These are phyloP conservation scores for Azolla pinnata DNA, from an alignment of 75 land plant genomes.

Conservation along the genomic window DNA sequence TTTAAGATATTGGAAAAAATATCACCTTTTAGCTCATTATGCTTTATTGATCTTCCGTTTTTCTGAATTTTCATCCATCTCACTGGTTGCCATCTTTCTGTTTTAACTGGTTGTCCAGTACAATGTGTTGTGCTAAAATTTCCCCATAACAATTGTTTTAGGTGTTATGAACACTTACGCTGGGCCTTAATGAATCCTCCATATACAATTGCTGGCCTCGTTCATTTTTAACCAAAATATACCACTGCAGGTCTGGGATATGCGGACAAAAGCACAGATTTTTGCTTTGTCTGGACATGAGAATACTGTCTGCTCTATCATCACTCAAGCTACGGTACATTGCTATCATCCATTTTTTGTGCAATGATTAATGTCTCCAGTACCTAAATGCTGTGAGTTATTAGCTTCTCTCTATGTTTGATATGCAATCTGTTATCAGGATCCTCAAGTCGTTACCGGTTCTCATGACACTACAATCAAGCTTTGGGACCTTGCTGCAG, in stretches of 20 bases:
- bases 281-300: slow-evolving; percentile 94
- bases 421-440: slow-evolving; percentile 37
- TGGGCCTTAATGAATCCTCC: too few species aligned
- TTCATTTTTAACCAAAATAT: too few species aligned
- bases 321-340: slow-evolving; percentile 83
- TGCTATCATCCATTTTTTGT: neutral
- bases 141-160: too few species aligned
- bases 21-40: too few species aligned
- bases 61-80: too few species aligned
- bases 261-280: slow-evolving; percentile 87
- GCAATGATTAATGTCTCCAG: neutral
- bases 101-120: too few species aligned
- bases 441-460: slow-evolving; percentile 99
- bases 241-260: slow-evolving; percentile 99
- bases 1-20: too few species aligned
- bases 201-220: too few species aligned
- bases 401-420: neutral
- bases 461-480: slow-evolving; percentile 96
- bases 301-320: slow-evolving; percentile 95
- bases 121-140: too few species aligned
- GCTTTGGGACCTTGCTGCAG: slow-evolving; percentile 98
- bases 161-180: too few species aligned
- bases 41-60: too few species aligned
- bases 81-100: too few species aligned
- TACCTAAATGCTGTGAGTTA: neutral